A percentile compares a stretch with the other conserved stretches of the same genome.
These are phyloP conservation scores for Calycina herbarum DNA, from an alignment of 2,329 filamentous ascomycete species.

Conservation along the genomic window DNA sequence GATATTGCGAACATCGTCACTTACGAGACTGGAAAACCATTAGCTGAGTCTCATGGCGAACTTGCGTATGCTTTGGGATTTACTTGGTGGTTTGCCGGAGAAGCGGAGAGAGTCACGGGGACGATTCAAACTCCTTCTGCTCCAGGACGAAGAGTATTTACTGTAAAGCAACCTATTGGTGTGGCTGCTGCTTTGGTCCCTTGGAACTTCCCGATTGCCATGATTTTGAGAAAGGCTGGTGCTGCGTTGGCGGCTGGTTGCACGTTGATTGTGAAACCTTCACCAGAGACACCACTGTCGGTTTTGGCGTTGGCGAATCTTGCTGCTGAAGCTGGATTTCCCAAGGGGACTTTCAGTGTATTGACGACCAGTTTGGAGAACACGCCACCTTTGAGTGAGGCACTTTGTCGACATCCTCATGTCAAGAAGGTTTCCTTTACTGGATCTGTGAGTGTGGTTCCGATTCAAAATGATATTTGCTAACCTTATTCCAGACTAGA, in stretches of 20 bases:
- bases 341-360: constrained; percentile 60
- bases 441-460: constrained; percentile 42
- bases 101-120: constrained; percentile 63
- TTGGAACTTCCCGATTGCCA: constrained; percentile 70
- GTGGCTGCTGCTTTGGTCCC: constrained; percentile 68
- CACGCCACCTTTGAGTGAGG: constrained; percentile 53
- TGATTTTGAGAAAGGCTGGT: constrained; percentile 67
- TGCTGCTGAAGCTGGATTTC: constrained; percentile 55
- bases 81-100: constrained; percentile 57
- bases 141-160: constrained; percentile 65
- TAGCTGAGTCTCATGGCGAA: constrained; percentile 52
- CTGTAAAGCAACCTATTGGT: constrained; percentile 73
- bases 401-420: constrained; percentile 56
- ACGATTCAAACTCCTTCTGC: constrained; percentile 58
- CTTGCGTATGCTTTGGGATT: constrained; percentile 54
- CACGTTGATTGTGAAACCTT: constrained; percentile 73
- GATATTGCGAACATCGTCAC: constrained; percentile 64
- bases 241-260: constrained; percentile 71
- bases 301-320: constrained; percentile 55
- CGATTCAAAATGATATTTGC: neutral
- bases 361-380: constrained; percentile 59
- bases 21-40: constrained; percentile 57
- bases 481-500: constrained; percentile 42
- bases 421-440: constrained; percentile 65
- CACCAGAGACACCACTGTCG: constrained; percentile 64